Evolutionary conservation across 129 eudicot species (phyloP).

Genomic region (Artemisia annua): DNA sequence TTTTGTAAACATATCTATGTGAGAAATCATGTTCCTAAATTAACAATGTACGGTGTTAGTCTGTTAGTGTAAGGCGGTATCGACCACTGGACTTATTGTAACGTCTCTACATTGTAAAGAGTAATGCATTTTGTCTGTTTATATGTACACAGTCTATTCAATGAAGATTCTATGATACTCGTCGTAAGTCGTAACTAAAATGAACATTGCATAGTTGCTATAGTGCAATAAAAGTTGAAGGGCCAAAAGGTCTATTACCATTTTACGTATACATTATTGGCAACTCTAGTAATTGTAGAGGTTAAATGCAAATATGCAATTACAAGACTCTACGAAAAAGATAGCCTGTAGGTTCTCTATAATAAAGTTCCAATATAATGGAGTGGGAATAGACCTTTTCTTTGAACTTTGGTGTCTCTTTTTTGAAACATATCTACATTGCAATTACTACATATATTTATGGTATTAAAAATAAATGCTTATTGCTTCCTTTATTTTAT

Average conservation of each 20-base stretch:
- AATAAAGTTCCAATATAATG: slow-evolving; percentile 31
- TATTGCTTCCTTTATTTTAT: not conserved
- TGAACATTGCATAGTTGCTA: not conserved
- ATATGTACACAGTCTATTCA: no score
- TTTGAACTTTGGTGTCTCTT: slow-evolving; percentile 40
- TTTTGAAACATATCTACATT: slow-evolving; percentile 32
- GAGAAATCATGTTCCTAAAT: no score
- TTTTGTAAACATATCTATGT: no score
- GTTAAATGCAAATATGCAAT: slow-evolving; percentile 24
- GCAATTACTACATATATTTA: not conserved
- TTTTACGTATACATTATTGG: slow-evolving; percentile 2
- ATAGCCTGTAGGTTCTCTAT: slow-evolving; percentile 34
- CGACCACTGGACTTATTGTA: no score
- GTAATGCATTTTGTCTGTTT: no score
- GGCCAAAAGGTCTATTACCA: slow-evolving; percentile 5
- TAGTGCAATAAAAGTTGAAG: not conserved
- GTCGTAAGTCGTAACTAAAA: not conserved
- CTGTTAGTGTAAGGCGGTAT: no score
- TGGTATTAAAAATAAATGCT: not conserved
- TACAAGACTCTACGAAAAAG: slow-evolving; percentile 16
- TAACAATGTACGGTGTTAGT: no score
- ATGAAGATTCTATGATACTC: not conserved
- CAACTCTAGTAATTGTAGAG: slow-evolving; percentile 7
- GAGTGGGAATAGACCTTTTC: slow-evolving; percentile 41
- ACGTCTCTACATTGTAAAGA: no score